A percentile compares a stretch with the other conserved stretches of the same genome.
These are phyloP conservation scores for Solanum bulbocastanum DNA, from an alignment of 257 asterid genomes.

Conservation along the genomic window DNA sequence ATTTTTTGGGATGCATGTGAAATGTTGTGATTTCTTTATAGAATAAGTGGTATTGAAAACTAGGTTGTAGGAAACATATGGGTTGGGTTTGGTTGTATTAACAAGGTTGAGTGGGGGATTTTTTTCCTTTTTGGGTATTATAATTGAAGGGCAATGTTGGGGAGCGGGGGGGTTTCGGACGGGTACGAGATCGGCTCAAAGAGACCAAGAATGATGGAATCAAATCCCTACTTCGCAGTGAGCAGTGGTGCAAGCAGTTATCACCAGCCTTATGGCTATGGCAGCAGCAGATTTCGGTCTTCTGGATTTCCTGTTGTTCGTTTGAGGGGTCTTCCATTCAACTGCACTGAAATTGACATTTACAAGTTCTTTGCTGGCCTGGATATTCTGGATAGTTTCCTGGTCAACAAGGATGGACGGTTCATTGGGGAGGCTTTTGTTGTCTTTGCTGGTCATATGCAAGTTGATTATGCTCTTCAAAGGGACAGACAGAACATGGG, in stretches of 20 bases:
- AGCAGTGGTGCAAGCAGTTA: constrained; percentile 55
- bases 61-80: constrained; percentile 53
- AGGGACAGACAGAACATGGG: constrained; percentile 89
- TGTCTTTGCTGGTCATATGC: constrained; percentile 73
- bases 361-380: constrained; percentile 78
- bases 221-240: constrained; percentile 99
- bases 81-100: constrained; percentile 97
- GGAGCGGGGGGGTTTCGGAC: constrained; percentile 99
- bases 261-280: constrained; percentile 12
- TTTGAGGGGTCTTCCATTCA: constrained; percentile 86
- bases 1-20: constrained; percentile 2
- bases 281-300: neutral
- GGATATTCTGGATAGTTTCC: constrained; percentile 76
- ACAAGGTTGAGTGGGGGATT: constrained; percentile 93
- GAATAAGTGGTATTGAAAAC: constrained; percentile 11
- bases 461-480: constrained; percentile 77
- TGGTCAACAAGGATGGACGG: constrained; percentile 70
- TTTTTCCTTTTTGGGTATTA: constrained; percentile 64
- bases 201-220: constrained; percentile 99
- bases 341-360: constrained; percentile 68
- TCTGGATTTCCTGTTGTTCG: constrained; percentile 71
- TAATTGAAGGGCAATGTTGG: constrained; percentile 95
- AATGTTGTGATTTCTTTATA: neutral
- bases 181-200: constrained; percentile 99
- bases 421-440: constrained; percentile 88